A percentile compares a stretch with the other conserved stretches of the same genome.
These are phyloP conservation scores for Mucor racemosus DNA, from an alignment of 371 early-diverging fungal genomes.

Conservation along the genomic window DNA sequence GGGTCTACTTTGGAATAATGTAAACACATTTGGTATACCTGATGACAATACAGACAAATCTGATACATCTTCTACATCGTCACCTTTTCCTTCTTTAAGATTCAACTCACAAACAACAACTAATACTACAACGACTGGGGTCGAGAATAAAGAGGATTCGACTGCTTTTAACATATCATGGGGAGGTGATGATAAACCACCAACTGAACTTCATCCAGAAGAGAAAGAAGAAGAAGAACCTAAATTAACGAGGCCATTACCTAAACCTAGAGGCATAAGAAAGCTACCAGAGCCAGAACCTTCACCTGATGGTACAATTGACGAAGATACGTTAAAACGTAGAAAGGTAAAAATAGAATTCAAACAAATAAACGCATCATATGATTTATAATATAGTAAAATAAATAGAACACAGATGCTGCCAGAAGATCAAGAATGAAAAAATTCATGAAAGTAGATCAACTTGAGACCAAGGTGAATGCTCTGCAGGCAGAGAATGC, in stretches of 20 bases:
- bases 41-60: constrained; percentile 14
- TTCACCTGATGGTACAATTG: constrained; percentile 47
- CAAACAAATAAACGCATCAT: neutral
- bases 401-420: constrained; percentile 84
- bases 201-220: constrained; percentile 36
- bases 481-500: constrained; percentile 82
- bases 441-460: constrained; percentile 82
- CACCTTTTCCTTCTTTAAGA: neutral
- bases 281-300: constrained; percentile 54
- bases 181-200: constrained; percentile 56
- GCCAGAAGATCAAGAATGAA: constrained; percentile 90
- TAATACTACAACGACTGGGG: neutral
- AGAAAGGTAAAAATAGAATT: constrained; percentile 36
- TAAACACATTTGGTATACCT: constrained; percentile 23
- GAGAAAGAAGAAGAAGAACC: constrained; percentile 19
- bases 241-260: constrained; percentile 36
- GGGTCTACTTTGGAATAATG: constrained; percentile 21
- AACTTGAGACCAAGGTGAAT: constrained; percentile 76
- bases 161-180: constrained; percentile 53
- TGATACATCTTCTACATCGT: neutral
- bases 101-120: neutral
- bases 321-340: constrained; percentile 49
- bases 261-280: constrained; percentile 53
- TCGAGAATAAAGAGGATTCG: constrained; percentile 15
- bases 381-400: neutral